Evolutionary conservation across 164 flowering plant genomes (phyloP), one percentile per base, ranked within the genome.

Genomic region (Chimonanthus salicifolius): DNA sequence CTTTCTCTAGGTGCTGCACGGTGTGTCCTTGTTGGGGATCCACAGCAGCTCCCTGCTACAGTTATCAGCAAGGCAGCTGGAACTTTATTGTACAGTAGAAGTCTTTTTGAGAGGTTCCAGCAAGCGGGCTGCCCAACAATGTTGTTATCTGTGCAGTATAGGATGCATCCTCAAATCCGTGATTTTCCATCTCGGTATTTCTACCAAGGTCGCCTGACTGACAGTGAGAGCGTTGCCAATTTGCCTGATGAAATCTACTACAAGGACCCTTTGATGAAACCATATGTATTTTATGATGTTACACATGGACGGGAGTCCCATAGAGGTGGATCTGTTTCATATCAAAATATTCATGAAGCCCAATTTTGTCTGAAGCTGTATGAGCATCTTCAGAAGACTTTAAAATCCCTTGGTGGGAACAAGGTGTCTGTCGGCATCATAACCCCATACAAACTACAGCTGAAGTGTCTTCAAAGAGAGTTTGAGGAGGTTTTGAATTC

Each of bases 21-120:
- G 2, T 95, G 98, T 85, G 99, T 95, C 76, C 98, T 95, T 81
- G 99, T 95, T 70, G 99, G 98, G 65, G 99, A 95, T 83, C 99
- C 98, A 6, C 99, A 95, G 85, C 99, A 95, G 83, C 99, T 95
- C 76, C 98, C 99, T 62, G 98, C 99, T 16, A 95, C 99, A 63
- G 97, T 93, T 49, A 95, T 95, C 49, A 95, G 99, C 87, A 90
- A 91, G 82, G 97, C 98, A 45, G 98, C 99, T 74, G 96, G 98
- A 62, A 90, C 96, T 33, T 80, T 95, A 76, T 70, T 93, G 71
- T 95, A 95, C 81, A 93, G 98, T 79, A 82, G 98, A 80, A 95
- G 99, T 46, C 94, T 95, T 49, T 93, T 95, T 74, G 99, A 95
- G 82, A 88, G 98, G 80, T 94, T 94, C 76, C 99, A 94, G 78